Base-by-base conservation (phyloP, 164 flowering plant genomes). In the Magnolia sinica region DNA sequence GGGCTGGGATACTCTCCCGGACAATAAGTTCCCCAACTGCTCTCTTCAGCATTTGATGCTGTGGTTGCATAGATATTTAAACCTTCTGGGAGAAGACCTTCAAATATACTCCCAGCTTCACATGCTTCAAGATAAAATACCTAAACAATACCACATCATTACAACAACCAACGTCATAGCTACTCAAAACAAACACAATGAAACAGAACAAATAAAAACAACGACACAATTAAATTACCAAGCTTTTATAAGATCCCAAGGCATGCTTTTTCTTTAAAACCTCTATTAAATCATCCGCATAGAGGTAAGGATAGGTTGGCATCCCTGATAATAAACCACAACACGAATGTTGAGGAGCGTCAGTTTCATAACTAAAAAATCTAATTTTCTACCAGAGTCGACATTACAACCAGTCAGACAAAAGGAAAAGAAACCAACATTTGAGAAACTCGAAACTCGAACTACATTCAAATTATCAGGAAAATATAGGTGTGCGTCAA, bases 61-160 rank as follows among this genome's bases (percentile, higher is more conserved):
- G 97, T 93, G 14, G 95, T 95, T 74, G 92, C 97, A 84, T 92
- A 95, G 74, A 93, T 92, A 80, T 95, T 92, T 74, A 93, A 69
- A 45, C 85, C 93, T 78, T 88, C 79, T 0, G 92, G 91, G 68
- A 95, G 91, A 82, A 93, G 90, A 72, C 98, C 98, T 78, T 95
- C 96, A 80, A 95, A 95, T 45, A 95, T 93, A 78, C 98, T 95
- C 82, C 98, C 98, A 78, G 98, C 86, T 72, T 95, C 98, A 82
- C 98, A 95, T 66, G 98, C 95, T 85, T 95, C 98, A 63, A 95
- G 85, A 86, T 93, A 95, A 76, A 95, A 90, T 20, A 91, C 96
- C 98, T 95, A 76, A 22, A 37, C 78, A 13, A 55, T 22, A 69
- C 55, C 67, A 65, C 19, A 27, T 23, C 8, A 14, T 27, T 27